These are phyloP conservation scores for Crithidia bombi DNA, from an alignment of 208 protist species.

Conservation along the genomic window DNA sequence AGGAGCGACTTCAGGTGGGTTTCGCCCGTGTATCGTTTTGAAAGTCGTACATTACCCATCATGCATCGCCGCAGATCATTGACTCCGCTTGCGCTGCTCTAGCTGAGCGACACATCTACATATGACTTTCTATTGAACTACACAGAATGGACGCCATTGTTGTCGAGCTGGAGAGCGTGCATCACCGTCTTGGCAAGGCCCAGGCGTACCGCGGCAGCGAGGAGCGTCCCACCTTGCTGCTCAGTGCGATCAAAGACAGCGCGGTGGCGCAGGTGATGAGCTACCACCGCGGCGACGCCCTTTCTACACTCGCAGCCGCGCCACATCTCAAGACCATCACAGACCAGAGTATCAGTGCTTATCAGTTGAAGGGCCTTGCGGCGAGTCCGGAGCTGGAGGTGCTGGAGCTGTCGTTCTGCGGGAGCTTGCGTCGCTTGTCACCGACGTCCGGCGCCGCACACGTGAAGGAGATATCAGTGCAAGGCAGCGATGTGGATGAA, in stretches of 20 bases:
- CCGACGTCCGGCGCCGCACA: neutral
- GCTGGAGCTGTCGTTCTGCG: conserved; percentile 12
- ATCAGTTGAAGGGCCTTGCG: neutral
- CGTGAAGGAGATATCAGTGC: neutral
- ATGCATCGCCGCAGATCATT: no score
- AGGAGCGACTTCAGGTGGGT: no score
- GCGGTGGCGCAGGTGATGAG: conserved; percentile 10
- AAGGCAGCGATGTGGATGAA: conserved; percentile 12
- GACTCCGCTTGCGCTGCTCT: no score
- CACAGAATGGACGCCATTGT: conserved; percentile 7
- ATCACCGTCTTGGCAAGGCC: neutral
- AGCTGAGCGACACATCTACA: neutral
- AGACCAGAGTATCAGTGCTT: neutral
- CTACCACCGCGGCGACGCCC: neutral
- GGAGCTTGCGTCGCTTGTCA: conserved; percentile 7
- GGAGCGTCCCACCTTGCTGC: conserved; percentile 1
- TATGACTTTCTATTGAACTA: neutral
- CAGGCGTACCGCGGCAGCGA: conserved; percentile 3
- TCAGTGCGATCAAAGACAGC: neutral
- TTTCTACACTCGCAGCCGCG: neutral
- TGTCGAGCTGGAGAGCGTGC: neutral
- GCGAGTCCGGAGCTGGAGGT: conserved; percentile 5
- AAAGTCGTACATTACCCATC: no score
- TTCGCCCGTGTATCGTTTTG: no score
- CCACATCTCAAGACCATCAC: neutral